phyloP scores from a whole-genome alignment of 2,329 filamentous ascomycete genomes.

The Pseudocercospora macadamiae region DNA sequence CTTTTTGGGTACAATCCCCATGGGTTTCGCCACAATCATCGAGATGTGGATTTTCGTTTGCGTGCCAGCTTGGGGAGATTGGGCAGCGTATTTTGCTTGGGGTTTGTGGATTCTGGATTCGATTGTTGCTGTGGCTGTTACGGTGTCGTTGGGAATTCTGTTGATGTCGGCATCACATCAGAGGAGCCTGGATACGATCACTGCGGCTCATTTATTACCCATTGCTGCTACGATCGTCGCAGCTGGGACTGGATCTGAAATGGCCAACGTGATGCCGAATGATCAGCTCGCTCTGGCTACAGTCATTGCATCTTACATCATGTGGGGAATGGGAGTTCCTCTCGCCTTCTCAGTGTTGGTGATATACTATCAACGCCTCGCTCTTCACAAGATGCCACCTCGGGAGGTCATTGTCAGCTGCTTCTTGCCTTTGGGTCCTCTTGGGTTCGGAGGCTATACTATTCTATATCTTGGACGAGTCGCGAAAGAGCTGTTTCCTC shows the following conservation, averaged over 20 bases:
- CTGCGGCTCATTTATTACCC: slow-evolving; percentile 65
- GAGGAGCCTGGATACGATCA: slow-evolving; percentile 58
- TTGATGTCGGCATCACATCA: slow-evolving; percentile 29
- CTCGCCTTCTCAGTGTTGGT: slow-evolving; percentile 65
- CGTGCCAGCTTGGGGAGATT: slow-evolving; percentile 39
- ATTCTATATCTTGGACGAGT: slow-evolving; percentile 24
- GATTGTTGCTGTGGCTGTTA: slow-evolving; percentile 45
- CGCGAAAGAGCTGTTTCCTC: slow-evolving; percentile 33
- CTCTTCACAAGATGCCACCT: slow-evolving; percentile 66
- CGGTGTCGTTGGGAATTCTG: slow-evolving; percentile 44
- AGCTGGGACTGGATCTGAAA: slow-evolving; percentile 63
- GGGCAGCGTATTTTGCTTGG: slow-evolving; percentile 54
- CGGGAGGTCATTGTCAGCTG: slow-evolving; percentile 69
- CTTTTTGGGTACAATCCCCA: slow-evolving; percentile 58
- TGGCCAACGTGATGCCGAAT: slow-evolving; percentile 61
- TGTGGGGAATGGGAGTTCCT: slow-evolving; percentile 68
- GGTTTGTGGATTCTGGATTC: slow-evolving; percentile 54
- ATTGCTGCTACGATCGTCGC: slow-evolving; percentile 69
- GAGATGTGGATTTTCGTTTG: slow-evolving; percentile 35
- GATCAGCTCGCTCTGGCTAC: slow-evolving; percentile 61
- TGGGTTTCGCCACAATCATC: slow-evolving; percentile 37
- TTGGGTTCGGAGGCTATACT: slow-evolving; percentile 65
- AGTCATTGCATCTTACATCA: slow-evolving; percentile 65
- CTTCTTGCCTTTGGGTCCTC: slow-evolving; percentile 69
- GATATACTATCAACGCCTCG: slow-evolving; percentile 71